Evolutionary conservation across 2,329 filamentous ascomycete species (phyloP), one percentile per base, ranked within the genome.

Genomic region (Boeremia exigua): DNA sequence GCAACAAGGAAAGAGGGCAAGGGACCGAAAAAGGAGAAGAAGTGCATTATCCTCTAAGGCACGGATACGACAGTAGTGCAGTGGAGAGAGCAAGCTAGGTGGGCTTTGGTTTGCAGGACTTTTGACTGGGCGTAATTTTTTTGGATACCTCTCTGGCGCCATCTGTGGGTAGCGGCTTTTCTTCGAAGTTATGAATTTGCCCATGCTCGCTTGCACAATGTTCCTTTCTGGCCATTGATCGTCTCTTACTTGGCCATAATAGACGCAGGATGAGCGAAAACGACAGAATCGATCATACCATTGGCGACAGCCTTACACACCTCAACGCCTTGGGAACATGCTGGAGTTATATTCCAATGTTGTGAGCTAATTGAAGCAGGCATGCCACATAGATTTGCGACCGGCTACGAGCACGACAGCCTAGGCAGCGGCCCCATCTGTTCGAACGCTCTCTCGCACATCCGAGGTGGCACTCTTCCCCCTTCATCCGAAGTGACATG

Each of bases 1-100:
- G 84, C 87, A 57, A 87, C 88, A 50, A 63, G 67, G 53, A 95
- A 94, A 84, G 63, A 63, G 17, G 66, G 63, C 45, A 70, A 65
- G 39, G 65, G 70, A 12, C 66, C 65, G 58, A 75, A 70, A 63
- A 77, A 74, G 62, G 66, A 68, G 46, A 65, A 64, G 62, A 67
- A 68, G 43, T 78, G 75, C 61, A 58, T 69, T 39, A 69, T 78
- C 51, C 70, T 78, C 56, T 78, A 70, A 62, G 62, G 25, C 15
- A 23, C 12, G 32, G 40, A 5, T 5, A 28, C 23, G 15, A 17
- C 45, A 39, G 29, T 9, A 19, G 37, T 39, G 38, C 43, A 56
- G 48, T 44, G 44, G 48, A 38, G 39, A 48, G 44, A 48, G 54
- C 32, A 59, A 47, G 54, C 32, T 60, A 47, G 45, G 61, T 47